Percentiles rank a stretch among this genome's conserved stretches.
These are phyloP conservation scores for Schoenoplectus triqueter DNA, from an alignment of 202 grass and related monocot genomes.

Conservation along the genomic window DNA sequence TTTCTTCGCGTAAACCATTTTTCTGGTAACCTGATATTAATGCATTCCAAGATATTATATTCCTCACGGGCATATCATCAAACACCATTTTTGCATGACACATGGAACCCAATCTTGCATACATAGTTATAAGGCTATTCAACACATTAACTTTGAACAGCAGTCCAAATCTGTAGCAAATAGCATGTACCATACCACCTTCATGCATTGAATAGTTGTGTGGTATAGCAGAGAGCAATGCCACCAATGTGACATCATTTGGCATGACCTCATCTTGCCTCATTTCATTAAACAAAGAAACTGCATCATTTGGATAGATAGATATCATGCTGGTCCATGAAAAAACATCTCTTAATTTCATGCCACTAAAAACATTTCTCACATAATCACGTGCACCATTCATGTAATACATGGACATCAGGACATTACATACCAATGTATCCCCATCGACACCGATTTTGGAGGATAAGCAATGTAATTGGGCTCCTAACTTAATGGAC, in stretches of 20 bases:
- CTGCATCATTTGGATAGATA: constrained; percentile 53
- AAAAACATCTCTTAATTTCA: constrained; percentile 61
- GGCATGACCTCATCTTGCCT: no score
- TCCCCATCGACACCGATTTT: constrained; percentile 52
- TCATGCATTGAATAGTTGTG: constrained; percentile 41
- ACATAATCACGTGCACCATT: no score
- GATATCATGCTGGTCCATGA: constrained; percentile 89
- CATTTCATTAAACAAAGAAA: constrained; percentile 63
- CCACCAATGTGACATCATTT: constrained; percentile 75
- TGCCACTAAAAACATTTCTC: no score
- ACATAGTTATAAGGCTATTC: constrained; percentile 92
- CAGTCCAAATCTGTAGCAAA: constrained; percentile 57
- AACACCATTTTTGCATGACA: constrained; percentile 62
- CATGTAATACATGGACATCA: no score
- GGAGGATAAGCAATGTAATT: constrained; percentile 65
- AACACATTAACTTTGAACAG: constrained; percentile 35
- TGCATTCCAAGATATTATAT: constrained; percentile 83
- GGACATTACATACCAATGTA: no score
- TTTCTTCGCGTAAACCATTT: constrained; percentile 65
- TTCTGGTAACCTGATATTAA: constrained; percentile 78
- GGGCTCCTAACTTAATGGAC: constrained; percentile 49
- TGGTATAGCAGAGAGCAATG: constrained; percentile 62
- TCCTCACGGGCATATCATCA: constrained; percentile 39
- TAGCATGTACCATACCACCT: constrained; percentile 65
- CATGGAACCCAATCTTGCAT: constrained; percentile 58